A percentile compares a stretch with the other conserved stretches of the same genome.
These are phyloP conservation scores for Diplodia seriata DNA, from an alignment of 2,329 filamentous ascomycete species.

Conservation along the genomic window DNA sequence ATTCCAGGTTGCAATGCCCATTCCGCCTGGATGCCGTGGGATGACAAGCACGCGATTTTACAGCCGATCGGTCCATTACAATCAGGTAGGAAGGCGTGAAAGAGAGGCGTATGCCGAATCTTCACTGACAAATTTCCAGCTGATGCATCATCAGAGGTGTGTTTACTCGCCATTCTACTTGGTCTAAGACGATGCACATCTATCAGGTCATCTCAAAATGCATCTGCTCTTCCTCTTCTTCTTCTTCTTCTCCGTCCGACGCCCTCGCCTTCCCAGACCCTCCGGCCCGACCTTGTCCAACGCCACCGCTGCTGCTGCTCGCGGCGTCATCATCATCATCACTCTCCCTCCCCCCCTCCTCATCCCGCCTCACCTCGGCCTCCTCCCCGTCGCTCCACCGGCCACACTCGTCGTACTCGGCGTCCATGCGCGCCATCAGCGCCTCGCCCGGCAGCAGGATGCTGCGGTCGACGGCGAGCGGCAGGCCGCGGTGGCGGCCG, in stretches of 20 bases:
- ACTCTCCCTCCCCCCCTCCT: conserved; percentile 7
- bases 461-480: conserved; percentile 43
- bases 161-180: neutral
- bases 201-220: conserved; percentile 30
- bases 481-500: conserved; percentile 42
- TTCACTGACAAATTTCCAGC: neutral
- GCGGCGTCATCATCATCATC: too few relatives aligned
- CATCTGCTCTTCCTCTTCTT: neutral
- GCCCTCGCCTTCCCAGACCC: neutral
- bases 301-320: too few relatives aligned
- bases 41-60: too few relatives aligned
- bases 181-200: neutral
- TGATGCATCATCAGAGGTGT: neutral
- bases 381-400: conserved; percentile 33
- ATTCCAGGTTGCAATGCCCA: neutral
- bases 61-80: too few relatives aligned
- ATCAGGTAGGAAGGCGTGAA: too few relatives aligned
- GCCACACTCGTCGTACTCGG: conserved; percentile 37
- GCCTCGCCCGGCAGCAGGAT: conserved; percentile 44
- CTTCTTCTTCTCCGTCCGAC: neutral
- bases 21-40: too few relatives aligned
- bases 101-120: neutral
- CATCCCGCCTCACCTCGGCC: conserved; percentile 33
- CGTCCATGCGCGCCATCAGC: conserved; percentile 45
- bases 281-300: neutral